A percentile compares a stretch with the other conserved stretches of the same genome.
These are phyloP conservation scores for Ceratobasidium sp. DNA, from an alignment of 1,284 basidiomycete species.

Conservation along the genomic window DNA sequence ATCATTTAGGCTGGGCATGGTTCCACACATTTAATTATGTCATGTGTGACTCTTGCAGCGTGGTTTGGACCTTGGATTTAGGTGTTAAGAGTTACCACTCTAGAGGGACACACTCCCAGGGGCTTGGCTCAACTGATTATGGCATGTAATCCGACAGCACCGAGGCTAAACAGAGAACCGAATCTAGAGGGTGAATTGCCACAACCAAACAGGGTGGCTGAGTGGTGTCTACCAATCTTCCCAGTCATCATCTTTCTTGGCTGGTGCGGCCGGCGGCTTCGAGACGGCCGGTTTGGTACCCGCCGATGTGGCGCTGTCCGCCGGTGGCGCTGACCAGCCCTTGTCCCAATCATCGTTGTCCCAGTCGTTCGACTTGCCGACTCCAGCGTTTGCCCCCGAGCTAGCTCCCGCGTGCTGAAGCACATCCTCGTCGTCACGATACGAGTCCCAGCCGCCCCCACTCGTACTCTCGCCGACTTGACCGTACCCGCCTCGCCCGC, in stretches of 20 bases:
- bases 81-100: constrained; percentile 26
- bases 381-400: constrained; percentile 45
- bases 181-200: constrained; percentile 23
- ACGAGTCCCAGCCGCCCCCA: constrained; percentile 38
- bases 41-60: neutral
- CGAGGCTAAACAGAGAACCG: constrained; percentile 22
- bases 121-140: constrained; percentile 9
- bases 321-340: constrained; percentile 14
- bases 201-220: constrained; percentile 6
- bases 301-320: constrained; percentile 1
- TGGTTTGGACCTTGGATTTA: neutral
- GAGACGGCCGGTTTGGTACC: constrained; percentile 11
- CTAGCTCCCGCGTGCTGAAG: constrained; percentile 33
- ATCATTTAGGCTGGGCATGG: constrained; percentile 22
- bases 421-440: constrained; percentile 47
- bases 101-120: constrained; percentile 11
- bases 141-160: too few relatives aligned
- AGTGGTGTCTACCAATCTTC: constrained; percentile 41
- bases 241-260: constrained; percentile 41
- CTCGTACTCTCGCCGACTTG: constrained; percentile 42
- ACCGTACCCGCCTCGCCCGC: constrained; percentile 37
- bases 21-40: constrained; percentile 31
- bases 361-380: constrained; percentile 68
- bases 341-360: constrained; percentile 59
- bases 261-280: constrained; percentile 33